These are phyloP conservation scores for Xylaria scruposa DNA, from an alignment of 495 filamentous ascomycete genomes.

Conservation along the genomic window DNA sequence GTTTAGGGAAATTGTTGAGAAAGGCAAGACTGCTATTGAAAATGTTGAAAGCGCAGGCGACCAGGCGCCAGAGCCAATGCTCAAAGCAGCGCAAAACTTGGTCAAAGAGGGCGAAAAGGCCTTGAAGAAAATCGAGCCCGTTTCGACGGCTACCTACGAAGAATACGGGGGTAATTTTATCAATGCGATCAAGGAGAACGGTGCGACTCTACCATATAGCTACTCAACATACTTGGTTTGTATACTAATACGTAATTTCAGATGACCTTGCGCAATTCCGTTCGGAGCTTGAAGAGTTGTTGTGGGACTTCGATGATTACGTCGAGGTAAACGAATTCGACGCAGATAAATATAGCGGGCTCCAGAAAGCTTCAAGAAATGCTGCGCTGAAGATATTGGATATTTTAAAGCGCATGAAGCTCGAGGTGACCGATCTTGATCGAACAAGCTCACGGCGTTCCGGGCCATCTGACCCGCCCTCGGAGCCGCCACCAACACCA, in stretches of 20 bases:
- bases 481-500: constrained; percentile 36
- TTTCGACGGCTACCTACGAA: constrained; percentile 47
- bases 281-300: constrained; percentile 45
- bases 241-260: constrained; percentile 29
- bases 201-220: constrained; percentile 30
- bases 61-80: constrained; percentile 44
- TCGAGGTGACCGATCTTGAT: constrained; percentile 39
- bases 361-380: constrained; percentile 46
- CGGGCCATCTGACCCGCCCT: constrained; percentile 37
- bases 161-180: constrained; percentile 50
- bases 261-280: constrained; percentile 51
- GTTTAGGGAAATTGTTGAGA: constrained; percentile 50
- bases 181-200: constrained; percentile 51
- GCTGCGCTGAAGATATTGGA: constrained; percentile 47
- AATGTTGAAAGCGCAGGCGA: constrained; percentile 45
- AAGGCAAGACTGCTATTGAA: constrained; percentile 44
- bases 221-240: neutral
- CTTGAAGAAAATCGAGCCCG: constrained; percentile 51
- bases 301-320: constrained; percentile 54
- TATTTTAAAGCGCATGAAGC: constrained; percentile 50
- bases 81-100: constrained; percentile 48
- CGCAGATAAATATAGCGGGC: constrained; percentile 43
- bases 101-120: constrained; percentile 49
- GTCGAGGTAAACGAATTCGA: constrained; percentile 49
- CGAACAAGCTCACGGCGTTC: constrained; percentile 37